Conservation (phyloP, 768 basidiomycete genomes). For the Sarcomyxa edulis region DNA sequence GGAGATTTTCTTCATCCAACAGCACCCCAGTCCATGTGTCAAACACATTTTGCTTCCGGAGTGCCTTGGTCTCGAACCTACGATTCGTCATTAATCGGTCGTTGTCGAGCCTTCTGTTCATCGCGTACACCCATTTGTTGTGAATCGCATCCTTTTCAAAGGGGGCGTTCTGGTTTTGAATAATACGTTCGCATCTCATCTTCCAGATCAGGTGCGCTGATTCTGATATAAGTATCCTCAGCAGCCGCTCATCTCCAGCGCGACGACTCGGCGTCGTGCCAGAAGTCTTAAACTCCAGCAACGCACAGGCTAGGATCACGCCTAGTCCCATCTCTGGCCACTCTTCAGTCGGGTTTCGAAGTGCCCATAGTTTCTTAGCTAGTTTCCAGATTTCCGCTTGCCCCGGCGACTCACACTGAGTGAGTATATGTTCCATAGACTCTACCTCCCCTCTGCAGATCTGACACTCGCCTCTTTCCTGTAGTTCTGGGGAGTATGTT, state of each 20-base stretch:
- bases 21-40: conserved; percentile 11
- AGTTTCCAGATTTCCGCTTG: conserved; percentile 18
- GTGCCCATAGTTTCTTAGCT: conserved; percentile 13
- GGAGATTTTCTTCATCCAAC: conserved; percentile 8
- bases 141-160: conserved; percentile 2
- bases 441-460: conserved; percentile 14
- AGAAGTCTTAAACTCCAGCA: too few relatives aligned
- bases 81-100: conserved; percentile 7
- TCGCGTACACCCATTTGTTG: conserved; percentile 9
- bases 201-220: conserved; percentile 17
- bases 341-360: neutral
- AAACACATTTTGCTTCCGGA: neutral
- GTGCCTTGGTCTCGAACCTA: conserved; percentile 7
- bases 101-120: conserved; percentile 6
- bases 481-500: conserved; percentile 7
- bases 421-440: conserved; percentile 24
- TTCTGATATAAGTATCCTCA: conserved; percentile 12
- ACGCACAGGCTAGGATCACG: conserved; percentile 14
- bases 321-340: conserved; percentile 11
- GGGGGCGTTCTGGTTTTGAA: conserved; percentile 4
- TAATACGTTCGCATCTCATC: conserved; percentile 12
- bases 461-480: conserved; percentile 10
- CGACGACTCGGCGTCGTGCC: neutral
- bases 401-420: conserved; percentile 15
- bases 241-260: conserved; percentile 5